Evolutionary conservation across 495 filamentous ascomycete species (phyloP), one percentile per base, ranked within the genome.

Genomic region (Schizothecium vesticola): DNA sequence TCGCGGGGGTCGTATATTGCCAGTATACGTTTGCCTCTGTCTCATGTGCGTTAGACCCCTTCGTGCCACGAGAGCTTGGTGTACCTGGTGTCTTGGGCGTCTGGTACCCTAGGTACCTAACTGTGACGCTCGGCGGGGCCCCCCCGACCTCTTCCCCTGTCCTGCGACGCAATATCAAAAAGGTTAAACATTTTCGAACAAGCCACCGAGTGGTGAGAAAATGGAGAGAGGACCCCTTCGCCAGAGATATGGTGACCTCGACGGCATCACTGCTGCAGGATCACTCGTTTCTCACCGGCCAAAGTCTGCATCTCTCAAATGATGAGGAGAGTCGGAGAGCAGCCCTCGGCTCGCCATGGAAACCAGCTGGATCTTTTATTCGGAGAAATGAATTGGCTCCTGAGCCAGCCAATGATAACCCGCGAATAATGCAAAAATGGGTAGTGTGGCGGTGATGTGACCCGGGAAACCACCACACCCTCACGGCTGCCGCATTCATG

Each of bases 391-490:
- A 51, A 51, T 51, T 51, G 43, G 43, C 19, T 51, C 43, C 16
- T 2, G 43, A 2, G 16, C 12, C 43, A 51, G 2, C 43, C 43
- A 51, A 51, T 51, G 16, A 51, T 8, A 2, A 9, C 16, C 16
- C 19, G 19, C 43, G 43, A 51, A 51, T 5, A 29, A 28, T 59
- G 51, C 26, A 56, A 31, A 23, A 51, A 9, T n/a, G 43, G 31
- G 26, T 36, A 21, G 43, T 64, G 33, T 36, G 23, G 24, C 59
- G 24, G 68, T 59, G 59, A 56, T 61, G 67, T 29, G 51, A 70
- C 68, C 68, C 68, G 68, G 64, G 19, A 64, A 70, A 67, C 51
- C 56, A 67, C 43, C 68, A 67, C 68, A 70, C 68, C 68, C 64
- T 67, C 64, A 51, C 19, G 43, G 43, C 43, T 51, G 43, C 43